phyloP scores from a whole-genome alignment of 352 stramenopile genomes.

The Phytophthora pseudosyringae region DNA sequence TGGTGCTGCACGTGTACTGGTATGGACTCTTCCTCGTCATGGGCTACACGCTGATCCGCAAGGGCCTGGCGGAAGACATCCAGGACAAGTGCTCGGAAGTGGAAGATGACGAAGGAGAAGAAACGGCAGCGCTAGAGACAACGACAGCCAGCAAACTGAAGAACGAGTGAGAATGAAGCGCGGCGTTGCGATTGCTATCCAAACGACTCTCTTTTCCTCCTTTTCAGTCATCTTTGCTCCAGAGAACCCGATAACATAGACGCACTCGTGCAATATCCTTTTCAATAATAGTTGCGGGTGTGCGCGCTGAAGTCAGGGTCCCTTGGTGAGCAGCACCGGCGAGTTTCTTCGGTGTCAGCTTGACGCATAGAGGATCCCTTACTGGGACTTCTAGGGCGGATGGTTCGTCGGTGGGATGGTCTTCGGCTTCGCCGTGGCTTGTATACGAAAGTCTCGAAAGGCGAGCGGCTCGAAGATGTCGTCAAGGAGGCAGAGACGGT shows the following conservation, averaged over 20 bases:
- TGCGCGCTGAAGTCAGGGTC: neutral
- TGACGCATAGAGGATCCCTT: no score
- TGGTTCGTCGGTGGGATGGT: no score
- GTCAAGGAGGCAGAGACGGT: no score
- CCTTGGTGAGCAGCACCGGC: neutral
- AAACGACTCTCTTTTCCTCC: slow-evolving; percentile 12
- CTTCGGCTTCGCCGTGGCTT: no score
- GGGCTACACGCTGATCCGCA: slow-evolving; percentile 45
- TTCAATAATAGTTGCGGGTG: slow-evolving; percentile 3
- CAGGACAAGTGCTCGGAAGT: slow-evolving; percentile 43
- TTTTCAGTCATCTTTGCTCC: slow-evolving; percentile 19
- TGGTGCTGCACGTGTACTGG: slow-evolving; percentile 52
- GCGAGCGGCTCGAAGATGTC: no score
- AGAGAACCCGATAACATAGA: slow-evolving; percentile 32
- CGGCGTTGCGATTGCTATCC: slow-evolving; percentile 24
- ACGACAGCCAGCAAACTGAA: slow-evolving; percentile 26
- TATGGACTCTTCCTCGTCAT: slow-evolving; percentile 53
- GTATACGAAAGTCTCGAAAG: no score
- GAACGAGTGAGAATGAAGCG: slow-evolving; percentile 36
- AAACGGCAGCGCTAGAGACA: slow-evolving; percentile 19
- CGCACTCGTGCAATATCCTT: slow-evolving; percentile 14
- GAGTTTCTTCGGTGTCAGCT: neutral
- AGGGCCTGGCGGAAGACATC: slow-evolving; percentile 45
- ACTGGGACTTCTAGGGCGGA: no score
- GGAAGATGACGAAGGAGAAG: slow-evolving; percentile 11